Conservation (phyloP, 208 protist species). For the Trypanosomatidae sp. region DNA sequence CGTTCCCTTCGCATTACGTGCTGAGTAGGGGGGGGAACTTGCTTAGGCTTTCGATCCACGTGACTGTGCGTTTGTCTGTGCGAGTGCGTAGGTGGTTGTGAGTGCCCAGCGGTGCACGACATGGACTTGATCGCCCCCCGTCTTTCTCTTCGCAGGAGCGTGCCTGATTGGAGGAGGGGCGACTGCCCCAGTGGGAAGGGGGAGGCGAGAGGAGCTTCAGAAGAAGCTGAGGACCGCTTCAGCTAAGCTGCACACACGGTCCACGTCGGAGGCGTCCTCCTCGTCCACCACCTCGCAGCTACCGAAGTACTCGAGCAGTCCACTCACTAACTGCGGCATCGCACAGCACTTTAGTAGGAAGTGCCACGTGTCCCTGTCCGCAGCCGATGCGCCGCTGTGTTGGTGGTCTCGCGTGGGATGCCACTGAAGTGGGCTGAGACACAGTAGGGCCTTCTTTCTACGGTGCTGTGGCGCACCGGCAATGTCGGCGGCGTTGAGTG, state of each 20-base stretch:
- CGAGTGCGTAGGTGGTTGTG: background rate
- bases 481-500: background rate
- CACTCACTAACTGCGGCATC: constrained; percentile 44
- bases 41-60: background rate
- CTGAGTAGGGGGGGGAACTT: too few species aligned
- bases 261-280: constrained; percentile 25
- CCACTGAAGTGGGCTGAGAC: constrained; percentile 19
- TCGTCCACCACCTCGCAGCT: constrained; percentile 21
- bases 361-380: constrained; percentile 17
- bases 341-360: constrained; percentile 27
- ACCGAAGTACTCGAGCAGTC: constrained; percentile 34
- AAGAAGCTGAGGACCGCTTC: constrained; percentile 20
- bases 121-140: background rate
- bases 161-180: background rate
- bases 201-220: background rate
- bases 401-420: constrained; percentile 4
- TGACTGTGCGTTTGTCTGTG: background rate
- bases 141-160: background rate
- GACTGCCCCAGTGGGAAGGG: background rate
- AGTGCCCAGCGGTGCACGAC: background rate
- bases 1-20: background rate
- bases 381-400: background rate
- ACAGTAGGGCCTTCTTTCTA: constrained; percentile 1
- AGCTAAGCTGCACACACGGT: constrained; percentile 21
- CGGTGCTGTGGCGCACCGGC: background rate